These are phyloP conservation scores for Vaccinium myrtillus DNA, from an alignment of 148 eudicot species.

Conservation along the genomic window DNA sequence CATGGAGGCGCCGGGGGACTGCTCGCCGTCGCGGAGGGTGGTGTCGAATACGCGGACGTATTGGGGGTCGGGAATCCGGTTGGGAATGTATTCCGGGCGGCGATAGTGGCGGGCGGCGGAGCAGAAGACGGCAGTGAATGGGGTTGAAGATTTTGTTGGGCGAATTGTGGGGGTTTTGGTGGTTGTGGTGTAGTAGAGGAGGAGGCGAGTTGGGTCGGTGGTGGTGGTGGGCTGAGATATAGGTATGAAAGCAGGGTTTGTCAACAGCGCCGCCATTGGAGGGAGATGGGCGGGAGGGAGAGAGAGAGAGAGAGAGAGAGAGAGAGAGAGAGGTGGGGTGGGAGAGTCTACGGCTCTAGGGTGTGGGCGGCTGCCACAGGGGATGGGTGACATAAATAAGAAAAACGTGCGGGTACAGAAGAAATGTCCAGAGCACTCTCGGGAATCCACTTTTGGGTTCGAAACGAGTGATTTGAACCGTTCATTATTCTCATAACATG, in stretches of 20 bases:
- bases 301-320: neutral
- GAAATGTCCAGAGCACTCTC: too few relatives aligned
- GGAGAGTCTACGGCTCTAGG: too few relatives aligned
- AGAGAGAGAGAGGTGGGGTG: too few relatives aligned
- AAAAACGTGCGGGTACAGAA: too few relatives aligned
- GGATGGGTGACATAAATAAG: too few relatives aligned
- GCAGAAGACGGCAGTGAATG: conserved; percentile 18
- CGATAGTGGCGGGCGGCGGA: conserved; percentile 27
- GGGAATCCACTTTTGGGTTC: too few relatives aligned
- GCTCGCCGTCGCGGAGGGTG: conserved; percentile 93
- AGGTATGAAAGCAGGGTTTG: conserved; percentile 13
- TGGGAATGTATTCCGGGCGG: conserved; percentile 68
- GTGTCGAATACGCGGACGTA: conserved; percentile 89
- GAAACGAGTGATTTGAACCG: too few relatives aligned
- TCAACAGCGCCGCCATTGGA: conserved; percentile 25
- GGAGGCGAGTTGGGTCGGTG: conserved; percentile 13
- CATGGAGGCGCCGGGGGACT: conserved; percentile 96
- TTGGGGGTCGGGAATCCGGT: conserved; percentile 61
- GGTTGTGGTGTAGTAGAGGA: neutral
- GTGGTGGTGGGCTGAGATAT: neutral
- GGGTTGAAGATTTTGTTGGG: neutral
- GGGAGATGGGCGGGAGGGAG: neutral
- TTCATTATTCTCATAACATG: too few relatives aligned
- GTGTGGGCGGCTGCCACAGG: too few relatives aligned
- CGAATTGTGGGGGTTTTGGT: neutral